Evolutionary conservation across 768 basidiomycete species (phyloP), one percentile per base, ranked within the genome.

Genomic region (Termitomyces sp.): DNA sequence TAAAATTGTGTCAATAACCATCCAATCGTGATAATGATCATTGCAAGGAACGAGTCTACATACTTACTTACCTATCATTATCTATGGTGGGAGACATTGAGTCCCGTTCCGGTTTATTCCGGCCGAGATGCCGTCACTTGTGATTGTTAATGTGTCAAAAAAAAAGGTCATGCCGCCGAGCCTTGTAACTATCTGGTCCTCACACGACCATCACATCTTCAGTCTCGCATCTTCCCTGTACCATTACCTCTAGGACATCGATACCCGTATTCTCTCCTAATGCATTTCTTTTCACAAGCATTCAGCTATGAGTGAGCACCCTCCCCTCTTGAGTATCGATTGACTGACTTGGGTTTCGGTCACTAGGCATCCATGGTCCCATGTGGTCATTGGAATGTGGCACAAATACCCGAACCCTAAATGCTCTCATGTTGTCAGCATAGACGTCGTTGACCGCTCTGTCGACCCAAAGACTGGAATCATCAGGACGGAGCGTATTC

Each of bases 341-440:
- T 64, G 52, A 58, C 57, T 65, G 44, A 63, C 45, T 32, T 40
- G 20, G 22, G 43, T 12, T 50, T 61, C 42, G 57, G 58, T 57
- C 54, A 45, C 53, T 64, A 97, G 94, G 61, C 92, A 94, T 69
- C 82, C 93, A 42, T 95, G 94, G 88, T 81, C 87, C 59, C 92
- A 93, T 76, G 93, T 95, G 64, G 86, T 94, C 61, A 88, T 90
- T 68, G 91, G 91, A 62, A 91, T 96, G 82, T 95, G 93, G 89
- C 87, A 89, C 64, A 97, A 97, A 80, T 97, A 97, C 73, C 95
- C 95, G 52, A 96, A 96, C 71, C 89, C 93, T 53, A 90, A 90
- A 67, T 93, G 92, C 74, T 83, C 89, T 24, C 93, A 94, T 71
- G 93, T 94, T 64, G 78, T 93, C 64, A 90, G 89, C 62, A 82